A percentile compares a stretch with the other conserved stretches of the same genome.
Evolutionary conservation across 768 basidiomycete genomes (phyloP).

Genomic region (Pholiota conissans): DNA sequence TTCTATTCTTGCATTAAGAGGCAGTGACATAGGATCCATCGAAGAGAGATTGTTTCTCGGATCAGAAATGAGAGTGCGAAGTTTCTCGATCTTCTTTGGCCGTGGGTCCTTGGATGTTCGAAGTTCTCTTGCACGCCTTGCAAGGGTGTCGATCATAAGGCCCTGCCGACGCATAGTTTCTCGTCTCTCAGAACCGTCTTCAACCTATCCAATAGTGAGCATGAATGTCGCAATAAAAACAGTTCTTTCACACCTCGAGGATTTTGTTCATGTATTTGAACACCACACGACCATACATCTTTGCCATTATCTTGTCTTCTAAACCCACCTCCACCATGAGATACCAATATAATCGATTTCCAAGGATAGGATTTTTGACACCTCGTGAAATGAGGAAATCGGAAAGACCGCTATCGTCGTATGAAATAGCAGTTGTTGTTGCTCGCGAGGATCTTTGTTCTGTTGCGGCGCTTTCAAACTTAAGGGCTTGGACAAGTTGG

Average conservation of each 20-base stretch:
- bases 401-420: slow-evolving; percentile 90
- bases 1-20: slow-evolving; percentile 84
- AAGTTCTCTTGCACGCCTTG: slow-evolving; percentile 83
- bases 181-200: slow-evolving; percentile 78
- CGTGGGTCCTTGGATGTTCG: slow-evolving; percentile 89
- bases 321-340: slow-evolving; percentile 94
- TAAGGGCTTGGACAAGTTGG: slow-evolving; percentile 96
- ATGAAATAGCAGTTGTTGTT: slow-evolving; percentile 72
- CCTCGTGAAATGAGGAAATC: slow-evolving; percentile 90
- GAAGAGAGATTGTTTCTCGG: slow-evolving; percentile 81
- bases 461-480: slow-evolving; percentile 85
- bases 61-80: slow-evolving; percentile 83
- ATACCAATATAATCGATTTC: slow-evolving; percentile 96
- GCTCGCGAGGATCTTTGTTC: slow-evolving; percentile 78
- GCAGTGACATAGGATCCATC: slow-evolving; percentile 82
- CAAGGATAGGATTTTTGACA: slow-evolving; percentile 79
- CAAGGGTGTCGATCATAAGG: slow-evolving; percentile 83
- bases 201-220: slow-evolving; percentile 40
- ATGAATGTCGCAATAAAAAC: neutral
- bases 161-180: slow-evolving; percentile 92
- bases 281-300: slow-evolving; percentile 91
- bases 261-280: slow-evolving; percentile 90
- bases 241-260: slow-evolving; percentile 60
- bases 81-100: slow-evolving; percentile 96
- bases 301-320: slow-evolving; percentile 82